Conservation (phyloP, 176 grass and related monocot species). For the Luzula sylvatica region DNA sequence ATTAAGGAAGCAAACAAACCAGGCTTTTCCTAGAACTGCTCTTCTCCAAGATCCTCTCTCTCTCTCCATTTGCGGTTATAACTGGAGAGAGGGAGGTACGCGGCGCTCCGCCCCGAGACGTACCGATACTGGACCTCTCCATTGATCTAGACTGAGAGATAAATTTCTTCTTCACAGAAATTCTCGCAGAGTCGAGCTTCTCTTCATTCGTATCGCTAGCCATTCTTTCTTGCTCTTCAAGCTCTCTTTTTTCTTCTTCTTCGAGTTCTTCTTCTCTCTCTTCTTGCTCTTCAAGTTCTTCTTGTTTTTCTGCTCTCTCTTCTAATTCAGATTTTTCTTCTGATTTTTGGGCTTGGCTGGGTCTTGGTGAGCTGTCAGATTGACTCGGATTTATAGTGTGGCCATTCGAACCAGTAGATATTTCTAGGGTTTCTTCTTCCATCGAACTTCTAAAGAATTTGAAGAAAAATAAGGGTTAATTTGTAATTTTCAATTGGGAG, state of each 20-base stretch:
- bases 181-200: slow-evolving; percentile 8
- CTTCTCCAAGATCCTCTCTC: slow-evolving; percentile 12
- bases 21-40: slow-evolving; percentile 15
- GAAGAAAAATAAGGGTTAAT: slow-evolving; percentile 19
- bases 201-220: slow-evolving; percentile 17
- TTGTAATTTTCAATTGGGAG: slow-evolving; percentile 14
- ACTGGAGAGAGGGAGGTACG: slow-evolving; percentile 10
- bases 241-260: slow-evolving; percentile 19
- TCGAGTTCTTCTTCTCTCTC: slow-evolving; percentile 7
- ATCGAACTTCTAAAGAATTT: slow-evolving; percentile 33
- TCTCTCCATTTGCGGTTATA: slow-evolving; percentile 13
- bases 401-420: slow-evolving; percentile 36
- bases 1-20: slow-evolving; percentile 7
- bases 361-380: slow-evolving; percentile 20
- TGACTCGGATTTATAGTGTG: slow-evolving; percentile 30
- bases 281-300: slow-evolving; percentile 9
- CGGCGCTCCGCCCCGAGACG: not conserved
- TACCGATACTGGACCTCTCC: slow-evolving; percentile 10
- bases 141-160: slow-evolving; percentile 22
- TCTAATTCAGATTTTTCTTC: no score
- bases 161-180: not conserved
- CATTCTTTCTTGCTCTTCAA: slow-evolving; percentile 1
- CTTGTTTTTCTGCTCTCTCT: not conserved
- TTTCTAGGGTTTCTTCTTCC: slow-evolving; percentile 51
- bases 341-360: slow-evolving; percentile 12